Conservation (phyloP, 495 filamentous ascomycete genomes). For the Xylaria curta region DNA sequence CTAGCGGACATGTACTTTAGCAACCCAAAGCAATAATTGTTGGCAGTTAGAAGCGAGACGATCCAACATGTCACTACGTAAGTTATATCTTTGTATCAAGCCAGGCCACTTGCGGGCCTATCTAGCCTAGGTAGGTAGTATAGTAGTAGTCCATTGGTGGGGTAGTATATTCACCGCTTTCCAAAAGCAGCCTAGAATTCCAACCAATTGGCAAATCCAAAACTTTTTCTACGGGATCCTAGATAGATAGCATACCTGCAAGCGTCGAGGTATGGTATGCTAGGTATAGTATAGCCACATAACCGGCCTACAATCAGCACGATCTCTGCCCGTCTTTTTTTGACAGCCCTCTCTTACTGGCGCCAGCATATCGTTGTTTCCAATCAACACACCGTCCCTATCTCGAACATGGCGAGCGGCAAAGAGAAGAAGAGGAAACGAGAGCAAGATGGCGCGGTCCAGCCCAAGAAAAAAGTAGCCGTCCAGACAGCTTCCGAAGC, state of each 20-base stretch:
- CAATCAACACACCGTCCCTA: not conserved
- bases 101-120: too few relatives aligned
- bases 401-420: conserved; percentile 56
- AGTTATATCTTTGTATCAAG: too few relatives aligned
- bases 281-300: conserved; percentile 1
- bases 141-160: too few relatives aligned
- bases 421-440: conserved; percentile 79
- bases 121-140: too few relatives aligned
- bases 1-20: not conserved
- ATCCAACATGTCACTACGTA: too few relatives aligned
- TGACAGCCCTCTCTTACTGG: not conserved
- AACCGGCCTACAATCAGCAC: conserved; percentile 4
- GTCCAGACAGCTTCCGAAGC: conserved; percentile 49
- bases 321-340: not conserved
- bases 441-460: conserved; percentile 52
- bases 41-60: too few relatives aligned
- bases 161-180: conserved; percentile 39
- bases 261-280: not conserved
- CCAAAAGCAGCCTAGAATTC: conserved; percentile 23
- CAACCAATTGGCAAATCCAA: conserved; percentile 33
- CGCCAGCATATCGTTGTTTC: not conserved
- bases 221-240: conserved; percentile 18
- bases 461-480: conserved; percentile 68
- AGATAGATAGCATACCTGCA: not conserved
- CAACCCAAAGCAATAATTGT: not conserved